Percentiles rank a stretch among this genome's conserved stretches.
These are phyloP conservation scores for Amaranthus hypochondriacus DNA, from an alignment of 148 eudicot genomes.

Conservation along the genomic window DNA sequence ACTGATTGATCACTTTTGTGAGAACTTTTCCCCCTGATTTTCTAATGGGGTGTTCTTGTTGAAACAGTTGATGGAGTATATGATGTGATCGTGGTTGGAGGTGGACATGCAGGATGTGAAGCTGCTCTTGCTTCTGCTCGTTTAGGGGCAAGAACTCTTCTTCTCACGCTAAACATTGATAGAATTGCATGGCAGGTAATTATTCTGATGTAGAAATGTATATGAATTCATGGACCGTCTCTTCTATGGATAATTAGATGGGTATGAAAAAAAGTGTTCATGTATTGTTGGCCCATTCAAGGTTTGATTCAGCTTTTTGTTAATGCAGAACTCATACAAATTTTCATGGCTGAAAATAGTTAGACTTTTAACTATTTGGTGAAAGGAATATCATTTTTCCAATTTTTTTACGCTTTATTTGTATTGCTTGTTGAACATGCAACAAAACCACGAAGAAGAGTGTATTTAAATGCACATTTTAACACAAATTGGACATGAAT, in stretches of 20 bases:
- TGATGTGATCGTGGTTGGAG: conserved; percentile 96
- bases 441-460: not conserved
- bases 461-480: not conserved
- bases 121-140: conserved; percentile 99
- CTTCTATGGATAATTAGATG: not conserved
- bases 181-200: conserved; percentile 98
- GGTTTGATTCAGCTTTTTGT: not conserved
- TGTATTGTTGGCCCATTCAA: not conserved
- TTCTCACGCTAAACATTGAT: conserved; percentile 88
- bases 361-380: not conserved
- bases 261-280: not conserved
- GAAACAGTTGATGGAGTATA: conserved; percentile 56
- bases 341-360: not conserved
- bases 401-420: not conserved
- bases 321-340: not conserved
- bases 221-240: not conserved
- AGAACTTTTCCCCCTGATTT: not conserved
- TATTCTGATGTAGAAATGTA: conserved; percentile 1
- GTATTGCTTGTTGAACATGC: not conserved
- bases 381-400: not conserved
- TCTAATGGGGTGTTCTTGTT: conserved; percentile 37
- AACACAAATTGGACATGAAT: not conserved
- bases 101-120: conserved; percentile 99
- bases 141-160: conserved; percentile 91
- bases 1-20: conserved; percentile 1